Evolutionary conservation across 148 eudicot species (phyloP).

Genomic region (Chenopodium formosanum): DNA sequence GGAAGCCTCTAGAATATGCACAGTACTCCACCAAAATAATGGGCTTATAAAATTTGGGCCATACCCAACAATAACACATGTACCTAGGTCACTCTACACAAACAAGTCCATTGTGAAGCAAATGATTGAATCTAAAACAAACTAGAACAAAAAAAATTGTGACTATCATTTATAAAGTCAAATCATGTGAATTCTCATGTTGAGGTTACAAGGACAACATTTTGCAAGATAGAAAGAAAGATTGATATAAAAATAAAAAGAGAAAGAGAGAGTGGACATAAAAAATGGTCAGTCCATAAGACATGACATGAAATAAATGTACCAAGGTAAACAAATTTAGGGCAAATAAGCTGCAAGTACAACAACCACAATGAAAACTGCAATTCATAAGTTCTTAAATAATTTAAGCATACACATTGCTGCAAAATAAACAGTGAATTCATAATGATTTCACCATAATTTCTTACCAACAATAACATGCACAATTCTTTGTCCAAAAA

Average conservation of each 20-base stretch:
- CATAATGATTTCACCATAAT: not conserved
- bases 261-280: not conserved
- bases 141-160: not conserved
- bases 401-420: not conserved
- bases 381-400: not conserved
- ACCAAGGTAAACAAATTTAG: not conserved
- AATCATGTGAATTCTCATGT: not conserved
- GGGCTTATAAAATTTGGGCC: too few species aligned
- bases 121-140: not conserved
- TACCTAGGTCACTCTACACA: not conserved
- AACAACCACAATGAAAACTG: not conserved
- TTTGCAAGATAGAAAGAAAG: not conserved
- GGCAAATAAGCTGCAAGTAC: not conserved
- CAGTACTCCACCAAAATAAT: too few species aligned
- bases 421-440: too few species aligned
- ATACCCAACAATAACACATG: not conserved
- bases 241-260: not conserved
- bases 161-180: not conserved
- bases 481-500: not conserved
- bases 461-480: not conserved
- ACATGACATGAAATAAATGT: not conserved
- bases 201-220: constrained; percentile 1
- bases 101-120: constrained; percentile 3
- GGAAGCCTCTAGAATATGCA: too few species aligned
- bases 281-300: not conserved